Base-by-base conservation (phyloP, 352 stramenopile genomes). In the Phytopythium kandeliae region DNA sequence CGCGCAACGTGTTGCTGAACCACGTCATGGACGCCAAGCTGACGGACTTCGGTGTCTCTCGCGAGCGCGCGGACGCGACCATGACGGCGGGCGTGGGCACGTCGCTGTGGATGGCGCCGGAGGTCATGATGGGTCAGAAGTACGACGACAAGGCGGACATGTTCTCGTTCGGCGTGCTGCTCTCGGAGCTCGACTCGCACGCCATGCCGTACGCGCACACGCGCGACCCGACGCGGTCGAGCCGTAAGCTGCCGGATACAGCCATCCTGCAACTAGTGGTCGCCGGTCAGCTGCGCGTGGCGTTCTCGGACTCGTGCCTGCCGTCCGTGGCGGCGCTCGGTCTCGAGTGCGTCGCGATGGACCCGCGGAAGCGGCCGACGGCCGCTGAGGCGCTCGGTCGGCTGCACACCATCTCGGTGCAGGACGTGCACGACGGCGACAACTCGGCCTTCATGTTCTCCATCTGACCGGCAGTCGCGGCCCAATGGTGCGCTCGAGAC, bases 1-100 rank as follows among this genome's bases (percentile, higher is more conserved):
- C 71, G 17, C 74, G 69, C 48, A 83, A 80, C 55, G 71, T 83
- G n/a, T 24, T 83, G n/a, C 38, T 80, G 15, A 62, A 51, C 7
- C 21, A 40, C 1, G 33, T 57, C 3, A 37, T 65, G 21, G 57
- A 69, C 5, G 65, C 69, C 6, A 79, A 82, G 24, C 47, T 82
- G 34, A 64, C 66, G n/a, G 74, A 84, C 51, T 83, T 83, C 48
- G 71, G 71, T 7, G 65, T 74, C 3, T 71, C 65, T 46, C 41
- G 65, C 24, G 64, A 76, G 24, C 61, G 50, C 0, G 61, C 24
- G 7, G 69, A 80, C 41, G 35, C 33, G 8, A 70, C 53, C 10
- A 71, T 74, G 68, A 78, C 65, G 0, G 63, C 66, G 0, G 61
- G 63, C 1, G 58, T 75, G 2, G 69, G 69, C 9, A 71, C 63